Evolutionary conservation across 257 asterid genomes (phyloP), one percentile per base, ranked within the genome.

Genomic region (Solanum lycopersicoides): DNA sequence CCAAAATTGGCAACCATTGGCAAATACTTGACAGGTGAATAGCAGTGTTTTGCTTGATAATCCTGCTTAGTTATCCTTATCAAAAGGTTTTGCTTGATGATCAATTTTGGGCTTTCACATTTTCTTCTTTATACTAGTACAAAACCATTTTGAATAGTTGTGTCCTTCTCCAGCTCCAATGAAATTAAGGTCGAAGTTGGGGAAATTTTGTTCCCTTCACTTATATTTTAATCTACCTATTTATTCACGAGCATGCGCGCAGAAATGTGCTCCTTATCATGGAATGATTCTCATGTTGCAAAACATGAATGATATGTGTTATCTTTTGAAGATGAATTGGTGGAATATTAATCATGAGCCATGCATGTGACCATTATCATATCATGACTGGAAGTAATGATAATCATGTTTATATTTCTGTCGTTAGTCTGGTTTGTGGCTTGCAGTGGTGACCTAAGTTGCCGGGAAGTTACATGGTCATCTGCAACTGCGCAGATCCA

Each of bases 1-100:
- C 96, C 14, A 93, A 94, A 91, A 97, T 97, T 89, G 99, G 99
- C 34, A 94, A 97, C 69, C 92, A 92, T 85, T 97, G 98, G 99
- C 92, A 95, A 73, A 87, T 97, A 89, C 99, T 97, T 88, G 99
- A 96, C 89, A 96, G 99, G 99, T 97, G 73, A 86, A 18, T 30
- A 50, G 30, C 85, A 50, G 65, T 79, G 65, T 45, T 79, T 45
- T 45, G 16, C 42, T 77, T 77, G n/a, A 28, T 42, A 10, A 77
- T 35, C 23, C 80, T 72, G 80, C 47, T 79, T 79, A 18, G 41
- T 16, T 65, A 79, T 79, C 65, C 84, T 45, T 45, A 16, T 15
- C 68, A 30, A 30, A 82, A 50, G 12, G 9, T 12, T 42, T 47
- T 80, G 28, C 69, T 45, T 45, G 84, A 50, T 32, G 69, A 82